Conservation (phyloP, 23 red algal species). For the Cyanidium caldarium region DNA sequence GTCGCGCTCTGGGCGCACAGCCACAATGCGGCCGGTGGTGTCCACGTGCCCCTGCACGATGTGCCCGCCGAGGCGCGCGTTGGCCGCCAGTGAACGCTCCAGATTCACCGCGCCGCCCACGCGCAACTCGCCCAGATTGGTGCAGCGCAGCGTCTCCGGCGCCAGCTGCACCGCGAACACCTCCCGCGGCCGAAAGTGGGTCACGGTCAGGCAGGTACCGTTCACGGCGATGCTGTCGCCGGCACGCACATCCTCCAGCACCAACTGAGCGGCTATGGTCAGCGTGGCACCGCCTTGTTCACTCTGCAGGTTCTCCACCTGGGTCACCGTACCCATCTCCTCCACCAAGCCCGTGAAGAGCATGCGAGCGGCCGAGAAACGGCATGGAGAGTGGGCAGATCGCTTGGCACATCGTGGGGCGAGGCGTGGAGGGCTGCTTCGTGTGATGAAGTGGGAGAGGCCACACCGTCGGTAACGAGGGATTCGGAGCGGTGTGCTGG, state of each 20-base stretch:
- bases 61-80: conserved; percentile 86
- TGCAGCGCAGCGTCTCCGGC: conserved; percentile 84
- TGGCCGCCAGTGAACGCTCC: conserved; percentile 64
- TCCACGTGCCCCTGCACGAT: conserved; percentile 98
- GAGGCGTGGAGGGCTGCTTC: too few relatives aligned
- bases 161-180: conserved; percentile 53
- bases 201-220: conserved; percentile 80
- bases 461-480: too few relatives aligned
- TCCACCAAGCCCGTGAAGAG: conserved; percentile 97
- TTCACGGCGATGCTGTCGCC: conserved; percentile 96
- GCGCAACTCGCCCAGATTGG: conserved; percentile 44
- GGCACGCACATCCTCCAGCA: conserved; percentile 21
- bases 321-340: conserved; percentile 66
- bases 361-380: too few relatives aligned
- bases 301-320: conserved; percentile 23
- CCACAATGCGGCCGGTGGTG: conserved; percentile 46
- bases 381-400: too few relatives aligned
- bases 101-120: conserved; percentile 52
- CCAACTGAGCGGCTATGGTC: conserved; percentile 9
- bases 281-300: conserved; percentile 17
- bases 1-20: conserved; percentile 48
- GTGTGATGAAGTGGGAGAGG: too few relatives aligned
- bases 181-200: background rate
- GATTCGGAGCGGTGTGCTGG: too few relatives aligned
- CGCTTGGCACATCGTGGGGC: too few relatives aligned